Percentiles rank a stretch among this genome's conserved stretches.
These are phyloP conservation scores for Macrophomina tecta DNA, from an alignment of 2,329 filamentous ascomycete genomes.

Conservation along the genomic window DNA sequence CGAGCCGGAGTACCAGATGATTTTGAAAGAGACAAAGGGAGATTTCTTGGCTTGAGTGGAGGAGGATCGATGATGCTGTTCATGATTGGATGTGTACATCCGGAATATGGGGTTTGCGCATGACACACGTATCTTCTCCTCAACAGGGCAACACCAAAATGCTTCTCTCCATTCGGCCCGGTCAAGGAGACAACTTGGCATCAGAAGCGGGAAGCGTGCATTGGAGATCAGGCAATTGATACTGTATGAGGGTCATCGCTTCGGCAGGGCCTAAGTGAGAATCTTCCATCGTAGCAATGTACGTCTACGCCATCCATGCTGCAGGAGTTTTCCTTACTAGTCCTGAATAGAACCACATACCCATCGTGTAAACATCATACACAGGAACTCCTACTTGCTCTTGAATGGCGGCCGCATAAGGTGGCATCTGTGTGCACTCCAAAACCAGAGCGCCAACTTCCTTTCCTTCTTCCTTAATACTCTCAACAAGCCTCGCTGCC, in stretches of 20 bases:
- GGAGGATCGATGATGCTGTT: background rate
- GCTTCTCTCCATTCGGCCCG: background rate
- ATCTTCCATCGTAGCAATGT: background rate
- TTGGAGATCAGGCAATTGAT: background rate
- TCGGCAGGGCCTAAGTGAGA: background rate
- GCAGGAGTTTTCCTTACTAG: slow-evolving; percentile 32
- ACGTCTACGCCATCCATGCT: background rate
- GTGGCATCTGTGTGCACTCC: slow-evolving; percentile 49
- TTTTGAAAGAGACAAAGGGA: slow-evolving; percentile 39
- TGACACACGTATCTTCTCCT: background rate
- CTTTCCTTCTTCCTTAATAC: slow-evolving; percentile 30
- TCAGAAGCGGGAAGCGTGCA: background rate
- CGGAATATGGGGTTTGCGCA: background rate
- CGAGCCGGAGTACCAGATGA: slow-evolving; percentile 33
- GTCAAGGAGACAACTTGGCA: background rate
- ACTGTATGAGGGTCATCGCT: background rate
- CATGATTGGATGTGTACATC: background rate
- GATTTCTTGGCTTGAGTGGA: slow-evolving; percentile 27
- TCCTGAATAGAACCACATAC: slow-evolving; percentile 45
- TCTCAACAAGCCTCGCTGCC: background rate
- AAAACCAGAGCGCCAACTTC: slow-evolving; percentile 38
- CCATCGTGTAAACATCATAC: slow-evolving; percentile 47
- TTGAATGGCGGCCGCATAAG: slow-evolving; percentile 43
- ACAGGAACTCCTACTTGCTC: slow-evolving; percentile 31
- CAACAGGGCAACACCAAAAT: background rate